These are phyloP conservation scores for Camelina sativa DNA, from an alignment of 345 rosid genomes.

Conservation along the genomic window DNA sequence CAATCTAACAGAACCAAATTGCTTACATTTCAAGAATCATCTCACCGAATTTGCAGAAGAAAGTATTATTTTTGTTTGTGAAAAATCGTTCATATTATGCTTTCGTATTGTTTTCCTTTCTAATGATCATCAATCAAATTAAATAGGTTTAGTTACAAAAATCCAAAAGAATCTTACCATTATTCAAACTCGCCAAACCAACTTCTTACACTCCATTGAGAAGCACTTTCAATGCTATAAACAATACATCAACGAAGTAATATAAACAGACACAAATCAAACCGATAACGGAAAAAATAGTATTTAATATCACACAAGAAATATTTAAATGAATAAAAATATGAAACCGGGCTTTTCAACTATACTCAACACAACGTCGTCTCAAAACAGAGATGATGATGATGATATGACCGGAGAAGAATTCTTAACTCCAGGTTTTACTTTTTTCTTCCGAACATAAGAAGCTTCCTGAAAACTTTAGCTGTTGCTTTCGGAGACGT, in stretches of 20 bases:
- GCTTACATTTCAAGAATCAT: constrained; percentile 22
- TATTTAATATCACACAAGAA: constrained; percentile 31
- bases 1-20: constrained; percentile 21
- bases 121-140: constrained; percentile 13
- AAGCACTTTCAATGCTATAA: constrained; percentile 10
- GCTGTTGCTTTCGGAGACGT: constrained; percentile 70
- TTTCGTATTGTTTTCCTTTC: background rate
- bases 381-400: background rate
- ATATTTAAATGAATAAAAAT: constrained; percentile 12
- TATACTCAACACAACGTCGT: constrained; percentile 10
- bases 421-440: constrained; percentile 29
- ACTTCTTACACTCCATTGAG: constrained; percentile 11
- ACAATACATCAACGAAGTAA: constrained; percentile 24
- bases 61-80: no score
- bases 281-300: constrained; percentile 1
- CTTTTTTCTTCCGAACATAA: constrained; percentile 72
- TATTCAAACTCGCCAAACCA: constrained; percentile 34
- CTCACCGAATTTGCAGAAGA: constrained; percentile 18
- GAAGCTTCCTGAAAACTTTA: constrained; percentile 89
- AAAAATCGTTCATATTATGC: no score
- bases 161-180: background rate
- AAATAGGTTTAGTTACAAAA: background rate
- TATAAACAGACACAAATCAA: constrained; percentile 34
- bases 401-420: background rate
- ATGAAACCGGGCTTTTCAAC: constrained; percentile 3